These are phyloP conservation scores for Gaeumannomyces tritici DNA, from an alignment of 2,329 filamentous ascomycete species.

Conservation along the genomic window DNA sequence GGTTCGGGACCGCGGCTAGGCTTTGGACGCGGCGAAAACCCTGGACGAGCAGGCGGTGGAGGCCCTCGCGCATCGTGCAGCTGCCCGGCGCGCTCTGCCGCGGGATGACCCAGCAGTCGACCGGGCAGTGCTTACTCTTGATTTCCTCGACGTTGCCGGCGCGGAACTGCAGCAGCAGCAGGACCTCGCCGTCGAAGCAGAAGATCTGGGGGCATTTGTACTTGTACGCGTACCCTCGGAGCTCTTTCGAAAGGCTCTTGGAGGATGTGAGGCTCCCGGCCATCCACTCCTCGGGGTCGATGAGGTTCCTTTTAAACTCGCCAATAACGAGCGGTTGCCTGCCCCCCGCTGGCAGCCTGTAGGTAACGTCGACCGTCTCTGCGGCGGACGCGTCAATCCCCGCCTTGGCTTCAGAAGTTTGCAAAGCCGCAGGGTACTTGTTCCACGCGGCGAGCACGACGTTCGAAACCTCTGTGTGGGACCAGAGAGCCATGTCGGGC, in stretches of 20 bases:
- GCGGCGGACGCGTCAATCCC: too few species aligned
- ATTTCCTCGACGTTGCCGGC: background rate
- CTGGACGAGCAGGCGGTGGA: slow-evolving; percentile 5
- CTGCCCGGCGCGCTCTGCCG: background rate
- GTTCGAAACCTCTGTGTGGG: slow-evolving; percentile 5
- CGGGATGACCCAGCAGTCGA: slow-evolving; percentile 7
- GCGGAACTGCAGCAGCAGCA: slow-evolving; percentile 5
- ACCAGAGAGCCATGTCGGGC: slow-evolving; percentile 2
- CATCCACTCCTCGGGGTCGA: background rate
- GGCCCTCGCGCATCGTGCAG: slow-evolving; percentile 4
- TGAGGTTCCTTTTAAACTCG: slow-evolving; percentile 3
- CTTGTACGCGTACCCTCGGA: background rate
- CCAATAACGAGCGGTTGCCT: slow-evolving; percentile 1
- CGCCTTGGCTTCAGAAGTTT: background rate
- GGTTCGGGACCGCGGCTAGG: too few species aligned
- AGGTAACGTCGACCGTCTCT: too few species aligned
- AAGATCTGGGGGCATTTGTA: slow-evolving; percentile 5
- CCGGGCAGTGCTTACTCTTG: background rate
- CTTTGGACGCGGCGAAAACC: slow-evolving; percentile 6
- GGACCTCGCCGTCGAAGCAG: slow-evolving; percentile 4
- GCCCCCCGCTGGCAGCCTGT: too few species aligned
- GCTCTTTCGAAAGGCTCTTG: too few species aligned
- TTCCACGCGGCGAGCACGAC: slow-evolving; percentile 2
- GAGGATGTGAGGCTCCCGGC: too few species aligned
- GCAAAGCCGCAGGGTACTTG: background rate